Conservation (phyloP, 106 monocot genomes). For the Dioscorea alata region DNA sequence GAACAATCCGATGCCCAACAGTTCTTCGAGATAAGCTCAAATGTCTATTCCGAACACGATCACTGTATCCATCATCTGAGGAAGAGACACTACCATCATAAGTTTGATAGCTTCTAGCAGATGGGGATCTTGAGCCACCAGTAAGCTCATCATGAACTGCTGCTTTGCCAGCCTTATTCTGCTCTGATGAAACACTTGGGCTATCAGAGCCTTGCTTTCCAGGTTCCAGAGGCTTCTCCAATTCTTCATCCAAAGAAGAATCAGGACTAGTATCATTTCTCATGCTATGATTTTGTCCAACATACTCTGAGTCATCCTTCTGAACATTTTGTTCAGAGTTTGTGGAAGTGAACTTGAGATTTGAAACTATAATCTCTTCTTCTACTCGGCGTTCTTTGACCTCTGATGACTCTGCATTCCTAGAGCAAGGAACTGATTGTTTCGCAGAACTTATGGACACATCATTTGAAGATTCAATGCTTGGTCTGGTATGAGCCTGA, state of each 20-base stretch:
- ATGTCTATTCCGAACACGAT: background rate
- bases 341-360: background rate
- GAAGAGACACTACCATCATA: conserved; percentile 34
- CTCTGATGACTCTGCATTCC: background rate
- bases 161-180: background rate
- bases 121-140: conserved; percentile 1
- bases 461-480: background rate
- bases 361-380: background rate
- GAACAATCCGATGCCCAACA: conserved; percentile 6
- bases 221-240: background rate
- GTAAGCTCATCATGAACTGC: background rate
- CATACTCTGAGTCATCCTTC: background rate
- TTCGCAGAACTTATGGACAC: background rate
- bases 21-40: conserved; percentile 26
- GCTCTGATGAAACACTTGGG: conserved; percentile 1
- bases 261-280: background rate
- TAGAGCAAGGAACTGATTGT: background rate
- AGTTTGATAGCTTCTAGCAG: conserved; percentile 19
- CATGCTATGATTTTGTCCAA: background rate
- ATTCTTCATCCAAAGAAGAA: background rate
- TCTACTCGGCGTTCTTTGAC: too few species aligned
- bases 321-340: background rate
- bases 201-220: conserved; percentile 3
- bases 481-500: background rate
- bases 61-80: conserved; percentile 11